Evolutionary conservation across 371 early-diverging fungal species (phyloP).

Genomic region (Chytridium lagenaria): DNA sequence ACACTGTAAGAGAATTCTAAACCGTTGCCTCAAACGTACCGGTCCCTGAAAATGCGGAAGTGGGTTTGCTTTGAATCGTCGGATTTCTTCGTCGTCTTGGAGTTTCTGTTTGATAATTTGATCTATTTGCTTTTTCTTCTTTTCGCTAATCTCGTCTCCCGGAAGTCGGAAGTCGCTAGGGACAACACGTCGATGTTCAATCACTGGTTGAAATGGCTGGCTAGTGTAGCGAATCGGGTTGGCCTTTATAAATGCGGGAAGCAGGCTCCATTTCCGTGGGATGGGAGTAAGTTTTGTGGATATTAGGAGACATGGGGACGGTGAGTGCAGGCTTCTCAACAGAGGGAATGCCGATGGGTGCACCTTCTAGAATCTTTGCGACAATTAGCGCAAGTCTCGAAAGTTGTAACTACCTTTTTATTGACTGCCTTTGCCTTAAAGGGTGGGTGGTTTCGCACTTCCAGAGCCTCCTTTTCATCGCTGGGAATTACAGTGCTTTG

Average conservation of each 20-base stretch:
- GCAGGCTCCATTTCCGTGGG: conserved; percentile 22
- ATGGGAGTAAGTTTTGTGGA: conserved; percentile 46
- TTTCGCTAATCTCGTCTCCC: conserved; percentile 51
- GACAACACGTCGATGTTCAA: conserved; percentile 43
- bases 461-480: conserved; percentile 42
- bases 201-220: conserved; percentile 47
- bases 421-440: conserved; percentile 55
- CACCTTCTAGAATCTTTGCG: conserved; percentile 39
- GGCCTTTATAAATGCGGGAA: conserved; percentile 48
- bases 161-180: conserved; percentile 48
- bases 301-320: conserved; percentile 51
- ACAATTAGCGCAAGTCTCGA: neutral
- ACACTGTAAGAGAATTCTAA: neutral
- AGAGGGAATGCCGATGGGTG: conserved; percentile 38
- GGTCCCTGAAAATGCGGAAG: conserved; percentile 29
- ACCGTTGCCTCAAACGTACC: neutral
- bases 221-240: conserved; percentile 43
- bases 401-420: conserved; percentile 30
- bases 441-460: conserved; percentile 36
- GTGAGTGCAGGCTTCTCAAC: conserved; percentile 38
- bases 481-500: conserved; percentile 34
- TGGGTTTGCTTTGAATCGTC: conserved; percentile 47
- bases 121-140: conserved; percentile 47
- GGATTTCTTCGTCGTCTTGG: conserved; percentile 37
- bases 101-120: conserved; percentile 22